Evolutionary conservation across 2,329 filamentous ascomycete species (phyloP).

Genomic region (Bimuria novae-zelandiae): DNA sequence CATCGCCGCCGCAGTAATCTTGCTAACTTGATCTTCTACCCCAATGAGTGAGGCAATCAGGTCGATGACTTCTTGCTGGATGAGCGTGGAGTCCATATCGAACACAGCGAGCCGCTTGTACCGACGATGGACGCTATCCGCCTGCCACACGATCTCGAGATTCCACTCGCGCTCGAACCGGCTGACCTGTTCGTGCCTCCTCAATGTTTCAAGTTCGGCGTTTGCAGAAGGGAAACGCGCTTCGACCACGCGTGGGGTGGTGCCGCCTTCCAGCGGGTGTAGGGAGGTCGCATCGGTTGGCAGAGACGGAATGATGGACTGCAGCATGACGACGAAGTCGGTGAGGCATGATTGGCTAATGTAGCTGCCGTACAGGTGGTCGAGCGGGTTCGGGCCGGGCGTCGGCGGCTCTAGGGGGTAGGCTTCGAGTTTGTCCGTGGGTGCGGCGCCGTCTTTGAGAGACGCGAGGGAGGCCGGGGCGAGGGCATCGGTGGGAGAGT

Average conservation of each 20-base stretch:
- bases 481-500: conserved; percentile 36
- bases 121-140: conserved; percentile 72
- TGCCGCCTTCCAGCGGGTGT: conserved; percentile 61
- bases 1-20: conserved; percentile 94
- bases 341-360: conserved; percentile 61
- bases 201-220: conserved; percentile 66
- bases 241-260: conserved; percentile 68
- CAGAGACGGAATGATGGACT: conserved; percentile 55
- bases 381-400: conserved; percentile 58
- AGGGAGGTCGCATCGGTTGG: conserved; percentile 54
- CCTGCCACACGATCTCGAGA: conserved; percentile 79
- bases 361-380: conserved; percentile 60
- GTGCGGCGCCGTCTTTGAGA: conserved; percentile 53
- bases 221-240: conserved; percentile 64
- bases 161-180: conserved; percentile 88
- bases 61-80: conserved; percentile 97
- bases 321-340: conserved; percentile 59
- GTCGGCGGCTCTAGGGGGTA: conserved; percentile 60
- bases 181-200: conserved; percentile 79
- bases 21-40: conserved; percentile 78
- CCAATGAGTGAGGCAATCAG: conserved; percentile 85
- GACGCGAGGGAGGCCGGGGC: conserved; percentile 38
- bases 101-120: conserved; percentile 90
- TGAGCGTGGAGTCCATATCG: conserved; percentile 98
- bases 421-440: conserved; percentile 56